Base-by-base conservation (phyloP, 805 yeast species). In the Cyberlindnera amylophila region DNA sequence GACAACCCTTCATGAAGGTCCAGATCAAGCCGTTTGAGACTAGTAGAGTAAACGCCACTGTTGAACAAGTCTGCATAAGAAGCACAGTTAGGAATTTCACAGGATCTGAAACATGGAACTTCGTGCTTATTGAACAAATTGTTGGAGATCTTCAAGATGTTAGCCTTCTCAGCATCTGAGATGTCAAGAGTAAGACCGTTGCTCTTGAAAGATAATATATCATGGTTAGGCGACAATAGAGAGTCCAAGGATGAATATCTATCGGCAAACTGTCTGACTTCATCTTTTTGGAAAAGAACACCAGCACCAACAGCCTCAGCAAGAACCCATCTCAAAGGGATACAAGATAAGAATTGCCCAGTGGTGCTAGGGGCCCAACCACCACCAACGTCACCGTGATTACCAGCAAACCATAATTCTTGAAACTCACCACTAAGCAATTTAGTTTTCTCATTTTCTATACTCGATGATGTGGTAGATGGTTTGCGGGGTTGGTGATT, bases 351-450 rank as follows among this genome's bases (percentile, higher is more conserved):
- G 17, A 58, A 52, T 32, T 75, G 71, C 2, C 76, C 76, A 36
- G 65, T 55, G 0, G 44, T 27, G 54, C 75, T 81, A 4, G 66
- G 58, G 1, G 66, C 57, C 82, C 84, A 81, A 0, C 84, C 84
- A 3, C 87, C 87, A 2, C 88, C 88, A 51, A 77, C 63, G 58
- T 82, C 87, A 9, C 82, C 68, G 58, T 82, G 88, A 53, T 77
- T 77, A 2, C 87, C 89, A 1, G 84, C 76, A 52, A 82, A 82
- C 82, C 82, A 82, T 32, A 75, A 54, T 52, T 82, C 87, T 13
- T 71, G 55, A 27, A 74, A 51, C 49, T 72, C 75, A 8, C 53
- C 58, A 34, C 41, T 45, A 18, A 57, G 33, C 3, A 54, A 35
- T 15, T 46, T 50, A 1, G 39, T 55, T 62, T 41, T 63, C 53